Conservation (phyloP, 2,329 filamentous ascomycete genomes). For the Stagonosporopsis tanaceti region DNA sequence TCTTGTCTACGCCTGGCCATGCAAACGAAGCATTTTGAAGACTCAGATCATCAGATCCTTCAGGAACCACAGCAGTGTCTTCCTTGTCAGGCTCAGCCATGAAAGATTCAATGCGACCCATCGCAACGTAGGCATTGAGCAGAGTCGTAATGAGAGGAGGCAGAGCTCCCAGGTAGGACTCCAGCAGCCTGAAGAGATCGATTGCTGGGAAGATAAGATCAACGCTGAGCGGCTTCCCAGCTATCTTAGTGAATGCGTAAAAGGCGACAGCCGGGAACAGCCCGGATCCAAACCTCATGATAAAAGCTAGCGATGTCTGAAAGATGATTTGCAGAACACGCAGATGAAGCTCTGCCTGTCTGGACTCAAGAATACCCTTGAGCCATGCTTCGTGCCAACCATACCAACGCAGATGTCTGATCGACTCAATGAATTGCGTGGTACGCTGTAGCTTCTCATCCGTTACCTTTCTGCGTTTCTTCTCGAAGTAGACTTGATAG, state of each 20-base stretch:
- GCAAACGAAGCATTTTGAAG: slow-evolving; percentile 75
- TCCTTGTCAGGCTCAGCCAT: slow-evolving; percentile 85
- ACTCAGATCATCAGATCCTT: slow-evolving; percentile 51
- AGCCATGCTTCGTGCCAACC: slow-evolving; percentile 84
- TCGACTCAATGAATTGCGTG: slow-evolving; percentile 85
- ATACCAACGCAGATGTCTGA: slow-evolving; percentile 82
- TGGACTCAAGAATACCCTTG: slow-evolving; percentile 70
- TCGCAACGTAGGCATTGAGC: slow-evolving; percentile 82
- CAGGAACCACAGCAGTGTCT: slow-evolving; percentile 52
- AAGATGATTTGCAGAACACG: slow-evolving; percentile 71
- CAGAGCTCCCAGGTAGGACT: slow-evolving; percentile 75
- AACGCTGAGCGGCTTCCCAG: slow-evolving; percentile 72
- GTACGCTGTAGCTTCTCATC: slow-evolving; percentile 82
- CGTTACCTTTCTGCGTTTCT: slow-evolving; percentile 73
- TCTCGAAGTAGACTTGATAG: slow-evolving; percentile 72
- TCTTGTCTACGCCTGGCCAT: slow-evolving; percentile 73
- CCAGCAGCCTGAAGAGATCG: slow-evolving; percentile 79
- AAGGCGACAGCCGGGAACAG: slow-evolving; percentile 84
- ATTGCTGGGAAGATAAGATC: slow-evolving; percentile 88
- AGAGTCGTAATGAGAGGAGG: slow-evolving; percentile 78
- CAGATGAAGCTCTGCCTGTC: slow-evolving; percentile 72
- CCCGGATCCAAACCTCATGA: slow-evolving; percentile 75
- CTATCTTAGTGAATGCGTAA: slow-evolving; percentile 78
- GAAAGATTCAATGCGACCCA: slow-evolving; percentile 82
- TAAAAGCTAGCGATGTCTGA: slow-evolving; percentile 68